These are phyloP conservation scores for Takashimella tepidaria DNA, from an alignment of 1,284 basidiomycete genomes.

Conservation along the genomic window DNA sequence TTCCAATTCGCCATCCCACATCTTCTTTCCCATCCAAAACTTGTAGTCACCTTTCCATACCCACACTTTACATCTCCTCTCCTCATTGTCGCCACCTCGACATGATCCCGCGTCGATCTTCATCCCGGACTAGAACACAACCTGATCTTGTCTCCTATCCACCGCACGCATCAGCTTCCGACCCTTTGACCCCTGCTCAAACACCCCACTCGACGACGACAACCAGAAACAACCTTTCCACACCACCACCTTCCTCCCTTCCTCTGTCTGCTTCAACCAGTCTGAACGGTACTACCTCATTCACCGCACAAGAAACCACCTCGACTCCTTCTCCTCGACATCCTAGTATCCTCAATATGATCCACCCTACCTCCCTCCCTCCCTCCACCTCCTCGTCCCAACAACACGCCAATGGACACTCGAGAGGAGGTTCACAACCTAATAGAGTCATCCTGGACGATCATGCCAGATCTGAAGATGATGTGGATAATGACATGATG, in stretches of 20 bases:
- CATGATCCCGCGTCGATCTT: not conserved
- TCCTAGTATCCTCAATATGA: not conserved
- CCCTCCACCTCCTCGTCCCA: not conserved
- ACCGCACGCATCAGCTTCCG: not conserved
- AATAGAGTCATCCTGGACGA: too few relatives aligned
- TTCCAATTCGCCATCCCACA: not conserved
- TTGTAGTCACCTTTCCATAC: not conserved
- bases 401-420: not conserved
- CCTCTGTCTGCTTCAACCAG: too few relatives aligned
- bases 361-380: not conserved
- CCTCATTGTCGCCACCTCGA: too few relatives aligned
- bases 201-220: not conserved
- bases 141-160: not conserved
- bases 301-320: not conserved
- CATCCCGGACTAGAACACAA: not conserved
- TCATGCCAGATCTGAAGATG: constrained; percentile 15
- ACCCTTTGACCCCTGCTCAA: not conserved
- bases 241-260: not conserved
- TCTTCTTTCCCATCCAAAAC: not conserved
- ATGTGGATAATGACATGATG: constrained; percentile 12
- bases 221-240: not conserved
- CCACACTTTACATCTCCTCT: not conserved
- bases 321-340: not conserved
- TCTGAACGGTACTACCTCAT: not conserved
- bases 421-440: too few relatives aligned